A percentile compares a stretch with the other conserved stretches of the same genome.
Conservation (phyloP, 768 basidiomycete genomes). For the Lyophyllum shimeji region DNA sequence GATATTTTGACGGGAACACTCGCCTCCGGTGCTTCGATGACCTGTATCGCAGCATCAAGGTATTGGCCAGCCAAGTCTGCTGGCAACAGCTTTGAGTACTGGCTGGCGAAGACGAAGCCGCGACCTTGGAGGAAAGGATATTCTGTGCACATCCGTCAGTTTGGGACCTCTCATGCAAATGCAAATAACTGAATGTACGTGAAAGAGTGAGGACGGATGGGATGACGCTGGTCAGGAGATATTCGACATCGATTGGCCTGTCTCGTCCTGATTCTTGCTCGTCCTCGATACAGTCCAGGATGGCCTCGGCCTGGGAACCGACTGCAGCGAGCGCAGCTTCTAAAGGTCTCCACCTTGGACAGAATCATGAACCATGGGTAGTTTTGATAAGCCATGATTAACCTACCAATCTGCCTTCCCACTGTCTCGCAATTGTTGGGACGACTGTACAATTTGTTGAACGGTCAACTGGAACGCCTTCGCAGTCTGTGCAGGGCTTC, state of each 20-base stretch:
- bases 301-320: slow-evolving; percentile 76
- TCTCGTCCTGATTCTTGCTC: slow-evolving; percentile 62
- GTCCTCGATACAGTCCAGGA: slow-evolving; percentile 77
- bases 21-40: slow-evolving; percentile 71
- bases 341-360: slow-evolving; percentile 83
- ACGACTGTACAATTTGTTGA: slow-evolving; percentile 54
- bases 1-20: slow-evolving; percentile 91
- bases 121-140: slow-evolving; percentile 93
- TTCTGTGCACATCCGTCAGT: slow-evolving; percentile 42
- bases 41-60: slow-evolving; percentile 82
- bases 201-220: slow-evolving; percentile 71
- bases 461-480: slow-evolving; percentile 53
- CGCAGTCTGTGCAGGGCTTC: slow-evolving; percentile 49
- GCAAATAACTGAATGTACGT: slow-evolving; percentile 45
- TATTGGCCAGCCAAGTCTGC: slow-evolving; percentile 78
- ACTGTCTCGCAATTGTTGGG: slow-evolving; percentile 51
- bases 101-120: slow-evolving; percentile 92
- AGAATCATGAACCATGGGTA: slow-evolving; percentile 6
- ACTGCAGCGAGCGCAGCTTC: slow-evolving; percentile 83
- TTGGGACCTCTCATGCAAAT: background rate
- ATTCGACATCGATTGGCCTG: slow-evolving; percentile 76
- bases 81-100: slow-evolving; percentile 77
- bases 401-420: slow-evolving; percentile 66
- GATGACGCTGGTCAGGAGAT: slow-evolving; percentile 74
- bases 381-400: background rate